Evolutionary conservation across 768 basidiomycete species (phyloP), one percentile per base, ranked within the genome.

Genomic region (Hypholoma sublateritium): DNA sequence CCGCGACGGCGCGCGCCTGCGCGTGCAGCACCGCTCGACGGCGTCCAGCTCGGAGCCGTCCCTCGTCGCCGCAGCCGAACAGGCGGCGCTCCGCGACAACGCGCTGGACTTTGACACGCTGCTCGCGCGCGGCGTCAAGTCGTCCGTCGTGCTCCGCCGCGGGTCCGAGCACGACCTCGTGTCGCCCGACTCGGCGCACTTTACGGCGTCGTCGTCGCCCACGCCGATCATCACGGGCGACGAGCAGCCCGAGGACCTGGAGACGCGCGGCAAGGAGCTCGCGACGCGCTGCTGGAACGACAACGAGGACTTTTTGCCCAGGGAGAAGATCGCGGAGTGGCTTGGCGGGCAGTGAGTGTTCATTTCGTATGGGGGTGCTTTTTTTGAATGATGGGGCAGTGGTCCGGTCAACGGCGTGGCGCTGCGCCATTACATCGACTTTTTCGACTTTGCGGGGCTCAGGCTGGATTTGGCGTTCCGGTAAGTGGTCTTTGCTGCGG

Each of bases 311-410:
- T 95, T 95, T 68, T 70, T 95, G 64, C 77, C 84, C 13, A 87
- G 87, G 67, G 94, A 95, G 65, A 96, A 95, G 75, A 93, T 98
- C 64, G 95, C 96, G 1, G 94, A 97, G 70, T 99, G 93, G 88
- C 79, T 99, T 39, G 97, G 97, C 64, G 89, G 93, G 69, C 75
- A 82, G 95, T 98, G 63, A 76, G 95, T 88, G 42, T 11, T 21
- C 39, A 41, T 34, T 32, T 32, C n/a, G 14, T 43, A 17, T 35
- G 32, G 50, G 56, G 2, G 28, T 32, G 28, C 28, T 11, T 1
- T 51, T 46, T 35, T 47, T 57, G 17, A n/a, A 22, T 46, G 36
- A 50, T 32, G 50, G 1, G 44, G 25, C 55, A 97, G 95, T 55
- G 86, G 86, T 17, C 78, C 75, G 3, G 77, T 95, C 62, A 96